Percentiles rank a stretch among this genome's conserved stretches.
Evolutionary conservation across 2,329 filamentous ascomycete genomes (phyloP).

Genomic region (Ramularia endophylla): DNA sequence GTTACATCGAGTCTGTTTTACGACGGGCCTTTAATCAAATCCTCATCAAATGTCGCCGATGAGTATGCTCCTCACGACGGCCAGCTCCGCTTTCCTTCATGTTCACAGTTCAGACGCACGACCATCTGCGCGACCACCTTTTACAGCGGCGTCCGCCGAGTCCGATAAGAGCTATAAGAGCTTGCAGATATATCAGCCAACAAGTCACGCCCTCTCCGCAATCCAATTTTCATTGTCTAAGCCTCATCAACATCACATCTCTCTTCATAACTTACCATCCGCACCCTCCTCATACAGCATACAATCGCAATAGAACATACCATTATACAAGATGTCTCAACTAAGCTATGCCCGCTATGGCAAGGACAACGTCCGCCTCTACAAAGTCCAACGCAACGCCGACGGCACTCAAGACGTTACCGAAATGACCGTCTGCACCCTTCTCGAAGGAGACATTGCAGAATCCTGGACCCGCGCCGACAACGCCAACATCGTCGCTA

Average conservation of each 20-base stretch:
- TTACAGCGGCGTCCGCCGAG: neutral
- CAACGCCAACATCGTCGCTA: slow-evolving; percentile 92
- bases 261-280: neutral
- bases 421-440: slow-evolving; percentile 90
- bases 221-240: neutral
- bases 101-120: too few relatives aligned
- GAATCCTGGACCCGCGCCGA: slow-evolving; percentile 84
- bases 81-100: too few relatives aligned
- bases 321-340: slow-evolving; percentile 36
- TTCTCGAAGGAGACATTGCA: slow-evolving; percentile 90
- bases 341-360: slow-evolving; percentile 64
- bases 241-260: slow-evolving; percentile 3
- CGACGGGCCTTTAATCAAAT: too few relatives aligned
- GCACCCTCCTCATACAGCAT: neutral
- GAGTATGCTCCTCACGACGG: too few relatives aligned
- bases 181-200: neutral
- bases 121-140: slow-evolving; percentile 1
- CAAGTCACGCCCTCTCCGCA: too few relatives aligned
- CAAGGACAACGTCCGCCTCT: slow-evolving; percentile 98
- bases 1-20: too few relatives aligned
- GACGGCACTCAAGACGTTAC: slow-evolving; percentile 77
- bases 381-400: slow-evolving; percentile 82
- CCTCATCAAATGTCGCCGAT: too few relatives aligned
- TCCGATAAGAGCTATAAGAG: neutral
- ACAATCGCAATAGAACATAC: slow-evolving; percentile 3